A percentile compares a stretch with the other conserved stretches of the same genome.
These are phyloP conservation scores for Xylaria telfairii DNA, from an alignment of 495 filamentous ascomycete genomes.

Conservation along the genomic window DNA sequence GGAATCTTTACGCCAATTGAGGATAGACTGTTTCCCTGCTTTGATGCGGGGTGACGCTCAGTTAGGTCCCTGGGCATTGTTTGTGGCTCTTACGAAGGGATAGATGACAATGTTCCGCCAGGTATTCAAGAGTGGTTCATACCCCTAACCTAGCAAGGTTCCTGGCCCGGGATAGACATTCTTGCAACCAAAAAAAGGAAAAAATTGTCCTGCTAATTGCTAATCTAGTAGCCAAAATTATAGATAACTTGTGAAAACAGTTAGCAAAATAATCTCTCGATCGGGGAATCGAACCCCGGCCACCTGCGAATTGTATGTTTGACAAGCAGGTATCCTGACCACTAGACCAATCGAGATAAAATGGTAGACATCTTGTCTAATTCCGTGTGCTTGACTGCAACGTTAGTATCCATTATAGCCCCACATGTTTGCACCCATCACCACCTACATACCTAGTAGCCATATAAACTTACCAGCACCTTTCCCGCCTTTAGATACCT, in stretches of 20 bases:
- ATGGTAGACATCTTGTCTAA: background rate
- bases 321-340: slow-evolving; percentile 30
- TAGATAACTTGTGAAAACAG: background rate
- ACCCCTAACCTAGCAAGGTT: too few species aligned
- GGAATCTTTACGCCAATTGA: slow-evolving; percentile 20
- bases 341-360: slow-evolving; percentile 28
- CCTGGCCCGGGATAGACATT: too few species aligned
- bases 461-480: too few species aligned
- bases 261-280: slow-evolving; percentile 37
- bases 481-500: too few species aligned
- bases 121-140: background rate
- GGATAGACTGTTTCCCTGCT: background rate
- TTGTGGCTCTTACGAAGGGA: background rate
- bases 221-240: background rate
- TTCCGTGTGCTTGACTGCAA: background rate
- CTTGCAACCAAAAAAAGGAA: too few species aligned
- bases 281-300: slow-evolving; percentile 52
- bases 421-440: too few species aligned
- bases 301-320: slow-evolving; percentile 38
- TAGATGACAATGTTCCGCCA: background rate
- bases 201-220: too few species aligned
- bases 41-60: background rate
- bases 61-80: background rate
- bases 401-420: background rate
- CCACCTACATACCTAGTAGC: too few species aligned